Conservation (phyloP, 129 eudicot genomes). For the Glebionis coronaria region DNA sequence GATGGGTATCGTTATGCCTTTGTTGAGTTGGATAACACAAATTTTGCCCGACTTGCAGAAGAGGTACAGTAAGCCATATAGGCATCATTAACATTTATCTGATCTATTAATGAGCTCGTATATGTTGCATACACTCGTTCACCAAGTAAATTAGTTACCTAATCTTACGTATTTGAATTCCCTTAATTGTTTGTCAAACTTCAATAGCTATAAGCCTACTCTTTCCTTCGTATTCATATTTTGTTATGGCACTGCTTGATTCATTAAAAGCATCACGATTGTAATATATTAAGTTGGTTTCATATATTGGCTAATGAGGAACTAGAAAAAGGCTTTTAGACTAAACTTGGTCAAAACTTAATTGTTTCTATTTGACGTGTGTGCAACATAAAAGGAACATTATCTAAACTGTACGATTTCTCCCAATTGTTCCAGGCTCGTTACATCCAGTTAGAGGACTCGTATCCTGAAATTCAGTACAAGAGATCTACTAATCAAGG, state of each 20-base stretch:
- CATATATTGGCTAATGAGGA: too few species aligned
- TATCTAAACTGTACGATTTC: background rate
- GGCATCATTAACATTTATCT: background rate
- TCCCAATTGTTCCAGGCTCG: constrained; percentile 27
- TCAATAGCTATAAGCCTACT: background rate
- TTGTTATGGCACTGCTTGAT: background rate
- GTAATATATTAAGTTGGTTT: background rate
- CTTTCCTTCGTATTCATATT: background rate
- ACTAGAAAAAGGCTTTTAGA: too few species aligned
- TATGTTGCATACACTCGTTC: background rate
- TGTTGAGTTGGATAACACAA: constrained; percentile 36
- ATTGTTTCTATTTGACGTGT: too few species aligned
- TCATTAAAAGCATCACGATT: background rate
- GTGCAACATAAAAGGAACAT: too few species aligned
- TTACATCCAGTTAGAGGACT: constrained; percentile 18
- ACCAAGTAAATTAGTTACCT: background rate
- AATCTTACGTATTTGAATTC: background rate
- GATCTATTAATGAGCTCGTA: background rate
- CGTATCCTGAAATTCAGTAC: too few species aligned
- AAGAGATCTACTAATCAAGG: constrained; percentile 37
- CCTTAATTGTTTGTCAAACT: background rate
- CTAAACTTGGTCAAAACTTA: too few species aligned
- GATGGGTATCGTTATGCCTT: constrained; percentile 45
- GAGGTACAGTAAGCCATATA: constrained; percentile 31
- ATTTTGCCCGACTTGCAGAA: constrained; percentile 34